A percentile compares a stretch with the other conserved stretches of the same genome.
Evolutionary conservation across 352 stramenopile species (phyloP).

Genomic region (Phytophthora parvispora): DNA sequence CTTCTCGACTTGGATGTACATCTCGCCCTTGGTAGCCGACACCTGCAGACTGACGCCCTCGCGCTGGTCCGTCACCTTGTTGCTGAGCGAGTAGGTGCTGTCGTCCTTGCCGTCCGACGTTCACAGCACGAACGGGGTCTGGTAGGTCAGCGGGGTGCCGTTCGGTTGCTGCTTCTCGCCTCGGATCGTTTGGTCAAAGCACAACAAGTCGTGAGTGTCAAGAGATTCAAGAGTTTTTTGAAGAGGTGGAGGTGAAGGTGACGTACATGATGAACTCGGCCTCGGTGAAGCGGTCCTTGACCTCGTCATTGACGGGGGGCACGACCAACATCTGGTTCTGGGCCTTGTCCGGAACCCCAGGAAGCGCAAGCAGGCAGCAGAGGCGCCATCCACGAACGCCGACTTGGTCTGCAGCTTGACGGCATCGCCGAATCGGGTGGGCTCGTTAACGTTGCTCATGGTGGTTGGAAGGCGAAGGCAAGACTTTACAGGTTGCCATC

Average conservation of each 20-base stretch:
- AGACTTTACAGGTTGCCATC: too few relatives aligned
- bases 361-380: conserved; percentile 48
- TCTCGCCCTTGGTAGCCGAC: conserved; percentile 69
- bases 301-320: conserved; percentile 54
- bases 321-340: conserved; percentile 63
- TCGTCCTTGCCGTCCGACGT: conserved; percentile 60
- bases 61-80: conserved; percentile 67
- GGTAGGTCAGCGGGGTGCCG: conserved; percentile 68
- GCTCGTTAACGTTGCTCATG: conserved; percentile 35
- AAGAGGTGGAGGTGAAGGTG: neutral
- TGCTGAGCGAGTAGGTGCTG: conserved; percentile 80
- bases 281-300: conserved; percentile 49
- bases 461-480: conserved; percentile 9
- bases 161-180: conserved; percentile 57
- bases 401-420: conserved; percentile 57
- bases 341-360: conserved; percentile 54
- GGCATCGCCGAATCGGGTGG: conserved; percentile 67
- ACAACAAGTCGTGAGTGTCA: conserved; percentile 6
- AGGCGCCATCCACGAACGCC: conserved; percentile 34
- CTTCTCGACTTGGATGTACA: conserved; percentile 77
- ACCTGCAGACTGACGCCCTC: conserved; percentile 69
- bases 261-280: conserved; percentile 82
- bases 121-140: conserved; percentile 75
- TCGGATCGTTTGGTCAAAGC: conserved; percentile 42
- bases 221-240: too few relatives aligned